A percentile compares a stretch with the other conserved stretches of the same genome.
Evolutionary conservation across 2,329 filamentous ascomycete genomes (phyloP).

Genomic region (Alternaria atra): DNA sequence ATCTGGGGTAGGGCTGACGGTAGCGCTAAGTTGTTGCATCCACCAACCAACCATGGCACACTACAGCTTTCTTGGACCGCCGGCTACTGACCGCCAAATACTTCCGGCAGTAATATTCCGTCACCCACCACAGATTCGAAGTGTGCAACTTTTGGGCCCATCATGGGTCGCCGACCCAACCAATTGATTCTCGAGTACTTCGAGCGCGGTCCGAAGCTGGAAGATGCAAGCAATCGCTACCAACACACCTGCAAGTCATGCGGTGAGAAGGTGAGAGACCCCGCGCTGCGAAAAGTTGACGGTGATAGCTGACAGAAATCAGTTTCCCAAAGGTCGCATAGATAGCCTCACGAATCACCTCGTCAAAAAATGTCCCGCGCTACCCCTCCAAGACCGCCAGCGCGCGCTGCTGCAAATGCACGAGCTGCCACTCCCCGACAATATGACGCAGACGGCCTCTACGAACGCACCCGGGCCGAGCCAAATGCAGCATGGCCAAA

Average conservation of each 20-base stretch:
- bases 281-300: slow-evolving; percentile 24
- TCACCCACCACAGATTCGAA: slow-evolving; percentile 14
- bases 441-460: slow-evolving; percentile 37
- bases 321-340: slow-evolving; percentile 86
- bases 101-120: slow-evolving; percentile 20
- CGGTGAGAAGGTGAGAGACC: slow-evolving; percentile 69
- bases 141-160: slow-evolving; percentile 16
- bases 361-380: slow-evolving; percentile 84
- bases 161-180: slow-evolving; percentile 85
- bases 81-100: slow-evolving; percentile 19
- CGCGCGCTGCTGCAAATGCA: slow-evolving; percentile 77
- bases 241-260: slow-evolving; percentile 89
- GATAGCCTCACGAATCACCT: slow-evolving; percentile 84
- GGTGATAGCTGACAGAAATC: slow-evolving; percentile 31
- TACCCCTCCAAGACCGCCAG: slow-evolving; percentile 77
- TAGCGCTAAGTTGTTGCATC: not conserved
- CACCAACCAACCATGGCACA: slow-evolving; percentile 4
- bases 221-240: slow-evolving; percentile 90
- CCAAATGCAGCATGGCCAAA: slow-evolving; percentile 38
- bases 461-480: slow-evolving; percentile 22
- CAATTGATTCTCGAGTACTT: slow-evolving; percentile 89
- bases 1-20: not conserved
- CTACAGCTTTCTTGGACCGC: slow-evolving; percentile 7
- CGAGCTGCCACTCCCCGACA: slow-evolving; percentile 65
- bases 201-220: slow-evolving; percentile 83